These are phyloP conservation scores for Colletotrichum sp. DNA, from an alignment of 2,329 filamentous ascomycete species.

Conservation along the genomic window DNA sequence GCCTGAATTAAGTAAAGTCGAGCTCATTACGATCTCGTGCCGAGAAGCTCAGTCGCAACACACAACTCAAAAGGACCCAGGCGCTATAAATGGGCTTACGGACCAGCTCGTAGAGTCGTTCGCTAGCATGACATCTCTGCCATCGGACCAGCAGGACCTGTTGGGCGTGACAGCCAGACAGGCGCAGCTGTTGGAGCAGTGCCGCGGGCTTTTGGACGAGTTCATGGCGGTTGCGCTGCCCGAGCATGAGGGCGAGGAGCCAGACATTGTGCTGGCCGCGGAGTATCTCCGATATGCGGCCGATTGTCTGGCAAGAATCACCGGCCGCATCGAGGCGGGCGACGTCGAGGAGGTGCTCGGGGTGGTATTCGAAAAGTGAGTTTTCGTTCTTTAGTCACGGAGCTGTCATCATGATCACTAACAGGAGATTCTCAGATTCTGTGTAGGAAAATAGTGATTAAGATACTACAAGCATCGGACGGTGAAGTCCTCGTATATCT, in stretches of 20 bases:
- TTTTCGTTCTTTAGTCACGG: constrained; percentile 25
- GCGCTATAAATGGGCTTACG: constrained; percentile 73
- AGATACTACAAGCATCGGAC: neutral
- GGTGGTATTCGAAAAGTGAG: constrained; percentile 96
- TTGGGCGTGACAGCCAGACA: constrained; percentile 92
- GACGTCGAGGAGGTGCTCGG: constrained; percentile 96
- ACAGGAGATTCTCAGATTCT: constrained; percentile 46
- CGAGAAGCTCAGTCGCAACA: constrained; percentile 52
- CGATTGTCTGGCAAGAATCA: constrained; percentile 82
- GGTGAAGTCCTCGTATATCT: constrained; percentile 6
- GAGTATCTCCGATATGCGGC: constrained; percentile 86
- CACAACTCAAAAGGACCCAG: constrained; percentile 49
- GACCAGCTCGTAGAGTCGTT: constrained; percentile 72
- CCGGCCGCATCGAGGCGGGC: constrained; percentile 80
- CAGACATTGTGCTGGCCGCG: constrained; percentile 88
- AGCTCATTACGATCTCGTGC: constrained; percentile 74
- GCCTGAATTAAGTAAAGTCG: constrained; percentile 39
- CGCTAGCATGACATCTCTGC: constrained; percentile 70
- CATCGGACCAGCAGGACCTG: constrained; percentile 78
- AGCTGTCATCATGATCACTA: neutral
- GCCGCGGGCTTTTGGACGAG: constrained; percentile 71
- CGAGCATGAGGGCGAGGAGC: constrained; percentile 47
- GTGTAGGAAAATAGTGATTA: constrained; percentile 54
- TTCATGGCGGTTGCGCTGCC: constrained; percentile 68
- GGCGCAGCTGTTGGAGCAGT: constrained; percentile 77